These are phyloP conservation scores for Umbelopsis ramanniana DNA, from an alignment of 192 early-diverging fungal species.

Conservation along the genomic window DNA sequence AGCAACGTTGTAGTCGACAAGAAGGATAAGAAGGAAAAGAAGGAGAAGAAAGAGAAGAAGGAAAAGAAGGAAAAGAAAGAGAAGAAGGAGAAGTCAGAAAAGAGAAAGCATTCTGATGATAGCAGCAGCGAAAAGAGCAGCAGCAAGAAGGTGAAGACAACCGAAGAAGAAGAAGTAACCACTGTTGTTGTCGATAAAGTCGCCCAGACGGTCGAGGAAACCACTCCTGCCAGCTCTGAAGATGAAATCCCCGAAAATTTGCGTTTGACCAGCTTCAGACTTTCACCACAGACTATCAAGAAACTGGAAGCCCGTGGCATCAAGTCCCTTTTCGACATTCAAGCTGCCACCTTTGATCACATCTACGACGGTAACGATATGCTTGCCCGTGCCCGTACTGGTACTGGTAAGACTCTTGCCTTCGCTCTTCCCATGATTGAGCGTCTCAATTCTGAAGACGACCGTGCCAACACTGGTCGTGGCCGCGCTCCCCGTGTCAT, in stretches of 20 bases:
- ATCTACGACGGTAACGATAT: constrained; percentile 80
- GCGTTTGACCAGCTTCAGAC: constrained; percentile 60
- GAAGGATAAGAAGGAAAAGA: constrained; percentile 49
- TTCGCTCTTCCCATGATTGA: constrained; percentile 84
- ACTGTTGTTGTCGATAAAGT: constrained; percentile 32
- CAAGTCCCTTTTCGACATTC: constrained; percentile 90
- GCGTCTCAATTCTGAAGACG: constrained; percentile 45
- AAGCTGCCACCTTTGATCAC: constrained; percentile 80
- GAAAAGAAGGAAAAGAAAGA: constrained; percentile 50
- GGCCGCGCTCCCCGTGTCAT: constrained; percentile 57
- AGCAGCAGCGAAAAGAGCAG: constrained; percentile 47
- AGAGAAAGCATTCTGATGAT: constrained; percentile 36
- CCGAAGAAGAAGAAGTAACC: constrained; percentile 38
- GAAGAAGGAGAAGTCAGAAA: constrained; percentile 48
- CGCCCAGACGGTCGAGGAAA: constrained; percentile 32
- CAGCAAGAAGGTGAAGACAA: constrained; percentile 53
- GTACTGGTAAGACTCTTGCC: constrained; percentile 83
- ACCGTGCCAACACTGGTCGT: constrained; percentile 37
- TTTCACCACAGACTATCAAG: constrained; percentile 68
- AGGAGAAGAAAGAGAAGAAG: constrained; percentile 44
- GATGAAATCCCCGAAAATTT: constrained; percentile 61
- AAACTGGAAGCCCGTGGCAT: constrained; percentile 78
- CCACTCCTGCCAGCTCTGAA: constrained; percentile 31
- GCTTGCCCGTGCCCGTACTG: constrained; percentile 74
- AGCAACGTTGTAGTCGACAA: constrained; percentile 51